Evolutionary conservation across 345 rosid species (phyloP).

Genomic region (Luvunga scandens): DNA sequence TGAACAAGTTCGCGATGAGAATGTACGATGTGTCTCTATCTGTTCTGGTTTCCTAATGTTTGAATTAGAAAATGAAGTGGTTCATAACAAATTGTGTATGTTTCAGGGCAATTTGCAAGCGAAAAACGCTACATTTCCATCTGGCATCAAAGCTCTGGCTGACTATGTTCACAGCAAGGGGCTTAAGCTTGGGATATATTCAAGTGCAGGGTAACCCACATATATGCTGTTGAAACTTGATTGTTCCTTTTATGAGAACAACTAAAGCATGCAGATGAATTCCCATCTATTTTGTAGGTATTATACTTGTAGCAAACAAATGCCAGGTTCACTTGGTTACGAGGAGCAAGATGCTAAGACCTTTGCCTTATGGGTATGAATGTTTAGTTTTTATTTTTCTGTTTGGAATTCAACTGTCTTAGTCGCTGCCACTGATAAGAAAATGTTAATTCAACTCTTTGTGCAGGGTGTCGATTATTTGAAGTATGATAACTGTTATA

Average conservation of each 20-base stretch:
- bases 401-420: background rate
- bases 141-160: slow-evolving; percentile 80
- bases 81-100: background rate
- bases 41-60: background rate
- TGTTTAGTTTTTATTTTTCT: background rate
- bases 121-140: slow-evolving; percentile 64
- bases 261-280: background rate
- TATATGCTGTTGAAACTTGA: background rate
- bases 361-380: slow-evolving; percentile 78
- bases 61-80: background rate
- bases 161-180: slow-evolving; percentile 83
- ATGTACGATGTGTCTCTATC: slow-evolving; percentile 32
- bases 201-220: slow-evolving; percentile 73
- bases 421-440: background rate
- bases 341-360: slow-evolving; percentile 92
- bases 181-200: slow-evolving; percentile 84
- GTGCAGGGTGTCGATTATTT: slow-evolving; percentile 82
- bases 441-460: background rate
- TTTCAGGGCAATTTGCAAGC: slow-evolving; percentile 67
- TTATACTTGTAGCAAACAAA: slow-evolving; percentile 75
- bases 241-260: background rate
- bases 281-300: slow-evolving; percentile 37
- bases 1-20: slow-evolving; percentile 60
- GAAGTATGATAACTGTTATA: slow-evolving; percentile 86
- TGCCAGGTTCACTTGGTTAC: slow-evolving; percentile 90